Evolutionary conservation across 306 rosid species (phyloP), one percentile per base, ranked within the genome.

Genomic region (Glycyrrhiza uralensis): DNA sequence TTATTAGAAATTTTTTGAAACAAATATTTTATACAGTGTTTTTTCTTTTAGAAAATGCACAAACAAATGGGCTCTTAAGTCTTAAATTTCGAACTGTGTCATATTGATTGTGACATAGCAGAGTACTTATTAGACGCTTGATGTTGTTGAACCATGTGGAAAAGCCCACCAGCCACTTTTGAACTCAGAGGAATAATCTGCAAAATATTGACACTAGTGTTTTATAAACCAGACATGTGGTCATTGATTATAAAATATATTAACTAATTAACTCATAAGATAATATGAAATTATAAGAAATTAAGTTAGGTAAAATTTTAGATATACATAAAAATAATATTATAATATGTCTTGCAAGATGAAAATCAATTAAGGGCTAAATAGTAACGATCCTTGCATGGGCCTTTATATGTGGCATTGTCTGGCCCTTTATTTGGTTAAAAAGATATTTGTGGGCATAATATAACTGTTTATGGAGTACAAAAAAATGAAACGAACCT

Each of bases 101-200:
- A 0, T 57, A 56, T 58, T 59, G 19, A 19, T 29, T 33, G 36
- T 46, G 28, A 46, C 15, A 7, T 20, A 29, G 32, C 24, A 41
- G 33, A 22, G 41, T 45, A 28, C 32, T 52, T 63, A 22, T 56
- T 4, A 66, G 17, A 18, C 58, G 35, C 69, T 58, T 17, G 44
- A 44, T 54, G 50, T 64, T 30, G 22, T 76, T 56, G 59, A 47
- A 66, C 68, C 69, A 29, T 29, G 29, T 9, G 28, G n/a, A n/a
- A 55, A n/a, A 4, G 45, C 35, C 7, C 54, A 19, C 30, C n/a
- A 8, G 39, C 22, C 4, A 28, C 28, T 45, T n/a, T 6, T 41
- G 49, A 17, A 30, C 65, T 20, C 18, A 19, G 7, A 38, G 61
- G 26, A 44, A 23, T 24, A 29, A 17, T 54, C 29, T 60, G 28